Evolutionary conservation across 371 early-diverging fungal species (phyloP).

Genomic region (Capillidium rhysosporum): DNA sequence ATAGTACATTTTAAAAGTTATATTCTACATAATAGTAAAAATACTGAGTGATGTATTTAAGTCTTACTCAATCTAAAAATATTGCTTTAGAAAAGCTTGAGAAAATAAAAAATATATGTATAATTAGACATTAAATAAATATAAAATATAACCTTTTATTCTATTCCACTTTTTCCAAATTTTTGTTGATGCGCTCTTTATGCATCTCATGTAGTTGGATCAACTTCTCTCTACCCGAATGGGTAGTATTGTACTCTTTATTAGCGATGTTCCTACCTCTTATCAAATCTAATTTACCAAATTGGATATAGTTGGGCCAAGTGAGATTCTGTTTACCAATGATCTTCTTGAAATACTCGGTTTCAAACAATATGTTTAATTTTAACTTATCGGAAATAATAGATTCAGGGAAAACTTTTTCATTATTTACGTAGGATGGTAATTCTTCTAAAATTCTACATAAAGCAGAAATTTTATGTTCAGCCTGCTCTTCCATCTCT

Average conservation of each 20-base stretch:
- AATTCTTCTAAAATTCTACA: slow-evolving; percentile 4
- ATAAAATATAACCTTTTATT: no score
- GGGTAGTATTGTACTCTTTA: background rate
- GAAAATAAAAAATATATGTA: no score
- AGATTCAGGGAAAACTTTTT: background rate
- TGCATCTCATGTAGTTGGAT: background rate
- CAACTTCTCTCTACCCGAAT: background rate
- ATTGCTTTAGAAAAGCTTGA: no score
- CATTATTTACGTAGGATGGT: background rate
- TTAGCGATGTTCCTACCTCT: slow-evolving; percentile 2
- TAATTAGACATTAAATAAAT: no score
- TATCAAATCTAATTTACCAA: background rate
- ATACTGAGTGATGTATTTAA: no score
- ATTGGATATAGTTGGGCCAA: slow-evolving; percentile 1
- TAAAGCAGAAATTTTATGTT: slow-evolving; percentile 3
- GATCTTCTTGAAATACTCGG: background rate
- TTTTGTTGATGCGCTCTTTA: background rate
- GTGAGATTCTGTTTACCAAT: background rate
- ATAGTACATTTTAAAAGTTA: no score
- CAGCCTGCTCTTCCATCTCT: background rate
- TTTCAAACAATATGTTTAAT: background rate
- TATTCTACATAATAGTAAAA: no score
- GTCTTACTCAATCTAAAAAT: no score
- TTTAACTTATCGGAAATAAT: background rate
- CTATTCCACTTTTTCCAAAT: no score